Conservation (phyloP, 208 protist genomes). For the Kentomonas sorsogonicus region DNA sequence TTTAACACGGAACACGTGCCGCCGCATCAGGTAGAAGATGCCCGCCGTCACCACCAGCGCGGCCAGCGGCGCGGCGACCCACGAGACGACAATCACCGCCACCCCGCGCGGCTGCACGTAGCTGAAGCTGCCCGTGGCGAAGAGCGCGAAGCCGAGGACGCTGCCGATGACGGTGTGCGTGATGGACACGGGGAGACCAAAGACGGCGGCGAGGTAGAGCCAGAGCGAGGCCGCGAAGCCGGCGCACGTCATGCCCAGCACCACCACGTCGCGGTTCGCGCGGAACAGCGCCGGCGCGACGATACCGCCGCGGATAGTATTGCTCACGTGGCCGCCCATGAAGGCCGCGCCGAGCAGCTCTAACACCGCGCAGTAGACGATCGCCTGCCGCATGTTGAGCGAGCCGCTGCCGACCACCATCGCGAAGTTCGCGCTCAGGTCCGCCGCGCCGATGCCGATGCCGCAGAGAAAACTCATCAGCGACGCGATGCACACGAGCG, state of each 20-base stretch:
- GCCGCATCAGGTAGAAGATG: conserved; percentile 55
- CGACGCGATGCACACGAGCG: conserved; percentile 68
- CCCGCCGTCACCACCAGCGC: conserved; percentile 49
- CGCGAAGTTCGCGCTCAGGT: conserved; percentile 81
- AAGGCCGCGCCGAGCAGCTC: conserved; percentile 78
- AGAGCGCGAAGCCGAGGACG: conserved; percentile 69
- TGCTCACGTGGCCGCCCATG: conserved; percentile 79
- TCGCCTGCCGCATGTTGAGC: conserved; percentile 71
- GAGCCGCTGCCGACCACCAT: conserved; percentile 83
- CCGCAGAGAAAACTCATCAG: conserved; percentile 77
- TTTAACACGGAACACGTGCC: conserved; percentile 55
- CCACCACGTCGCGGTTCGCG: conserved; percentile 50
- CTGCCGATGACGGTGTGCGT: conserved; percentile 80
- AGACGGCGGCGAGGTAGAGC: conserved; percentile 77
- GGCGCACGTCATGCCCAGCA: conserved; percentile 76
- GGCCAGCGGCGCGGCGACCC: conserved; percentile 60
- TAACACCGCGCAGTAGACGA: conserved; percentile 78
- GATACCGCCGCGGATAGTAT: conserved; percentile 69
- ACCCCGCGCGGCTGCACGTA: conserved; percentile 48
- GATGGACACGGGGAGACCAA: conserved; percentile 77
- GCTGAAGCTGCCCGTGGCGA: conserved; percentile 38
- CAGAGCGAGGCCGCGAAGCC: conserved; percentile 61
- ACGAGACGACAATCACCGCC: conserved; percentile 64
- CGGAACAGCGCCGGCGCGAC: conserved; percentile 59
- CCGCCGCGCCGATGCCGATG: conserved; percentile 79